Evolutionary conservation across 176 grass and related monocot genomes (phyloP), one percentile per base, ranked within the genome.

Genomic region (Otatea glauca): DNA sequence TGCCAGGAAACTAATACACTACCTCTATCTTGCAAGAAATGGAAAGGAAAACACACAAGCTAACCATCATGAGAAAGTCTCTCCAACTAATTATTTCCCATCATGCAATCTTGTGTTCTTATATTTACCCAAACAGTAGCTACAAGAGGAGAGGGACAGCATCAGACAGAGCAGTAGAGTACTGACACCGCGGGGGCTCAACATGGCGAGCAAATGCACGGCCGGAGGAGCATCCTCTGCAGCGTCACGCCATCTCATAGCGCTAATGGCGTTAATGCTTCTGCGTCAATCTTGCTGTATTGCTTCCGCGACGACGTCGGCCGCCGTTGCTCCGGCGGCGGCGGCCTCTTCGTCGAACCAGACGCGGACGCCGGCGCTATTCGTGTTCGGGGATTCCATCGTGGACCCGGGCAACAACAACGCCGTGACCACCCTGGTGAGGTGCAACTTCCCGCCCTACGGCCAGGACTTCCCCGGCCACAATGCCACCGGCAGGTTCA

Each of bases 371-470:
- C 94, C 94, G 29, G 91, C 91, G n/a, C 24, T 97, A 39, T 64
- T 92, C 29, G 65, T 88, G 68, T 93, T 93, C 70, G 94, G 94
- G 6, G 94, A 97, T 83, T 93, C 94, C 1, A 85, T 88, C 65
- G 94, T 93, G 67, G 94, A 97, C 79, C 38, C 94, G 32, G 94
- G 94, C 59, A 97, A 93, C 83, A 97, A 97, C 72, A 97, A 97
- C 84, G 91, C 9, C 7, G 74, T 97, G 70, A 38, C 70, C 20
- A 92, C 94, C 20, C 4, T 25, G 49, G 13, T 88, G 17, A 86
- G 80, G 16, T 81, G 58, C 87, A 84, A 97, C 87, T 90, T 92
- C 68, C 9, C 84, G 13, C 94, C 91, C 16, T 97, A 97, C 70
- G 94, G 94, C 51, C 77, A 92, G 80, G 90, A 97, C 71, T 97